Base-by-base conservation (phyloP, 805 yeast species). In the Starmera dryadoides region DNA sequence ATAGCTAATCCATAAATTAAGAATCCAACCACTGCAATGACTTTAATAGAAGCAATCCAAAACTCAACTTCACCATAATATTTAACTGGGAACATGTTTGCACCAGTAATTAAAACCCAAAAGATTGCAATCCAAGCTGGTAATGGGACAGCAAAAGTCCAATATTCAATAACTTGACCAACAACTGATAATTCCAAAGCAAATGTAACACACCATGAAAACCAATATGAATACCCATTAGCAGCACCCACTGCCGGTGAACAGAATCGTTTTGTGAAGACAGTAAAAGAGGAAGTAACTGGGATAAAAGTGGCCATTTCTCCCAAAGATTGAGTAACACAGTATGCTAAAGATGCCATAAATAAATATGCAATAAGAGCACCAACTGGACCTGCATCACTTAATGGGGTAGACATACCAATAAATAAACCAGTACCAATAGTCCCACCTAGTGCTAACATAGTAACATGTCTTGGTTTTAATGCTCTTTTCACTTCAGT, bases 291-390 rank as follows among this genome's bases (percentile, higher is more conserved):
- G 1, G 78, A 68, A 5, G 81, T 64, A 32, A 79, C 74, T 8
- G 89, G 89, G 15, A 82, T 77, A 47, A 71, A 79, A 9, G 88
- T 81, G 37, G 88, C 87, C 89, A 83, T 80, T 59, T 83, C 91
- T 52, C 88, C 89, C 41, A 83, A 63, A 4, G 82, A 72, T 55
- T 81, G 88, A 17, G 85, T 77, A 37, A 82, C 84, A 12, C 75
- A 70, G 51, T 67, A 79, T 0, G 79, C 86, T 34, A 83, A 53
- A 2, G 81, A 57, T 29, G 82, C 86, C 71, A 81, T 79, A 57
- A 79, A 79, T 15, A 77, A 36, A 50, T 77, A 83, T 2, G 86
- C 72, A 35, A 83, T 76, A 21, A 83, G 59, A 4, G 85, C 64
- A 38, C 76, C 75, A 10, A 77, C 88, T 1, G 89, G 89, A 18